phyloP scores from a whole-genome alignment of 1,139 yeast genomes.

The Debaryomycetaceae sp. region DNA sequence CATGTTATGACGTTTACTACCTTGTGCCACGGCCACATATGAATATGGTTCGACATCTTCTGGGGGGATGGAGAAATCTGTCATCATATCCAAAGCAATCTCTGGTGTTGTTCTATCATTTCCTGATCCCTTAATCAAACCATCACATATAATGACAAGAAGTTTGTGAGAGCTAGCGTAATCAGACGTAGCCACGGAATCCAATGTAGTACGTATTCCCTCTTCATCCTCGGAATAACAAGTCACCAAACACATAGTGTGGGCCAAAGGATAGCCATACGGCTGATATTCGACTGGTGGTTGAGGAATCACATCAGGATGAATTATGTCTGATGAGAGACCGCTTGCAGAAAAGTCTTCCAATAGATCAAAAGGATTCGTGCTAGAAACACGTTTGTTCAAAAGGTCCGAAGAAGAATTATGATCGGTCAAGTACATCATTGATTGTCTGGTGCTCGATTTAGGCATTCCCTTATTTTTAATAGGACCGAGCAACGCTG shows the following conservation, averaged over 20 bases:
- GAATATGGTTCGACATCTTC: conserved; percentile 78
- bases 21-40: conserved; percentile 93
- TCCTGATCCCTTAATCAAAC: conserved; percentile 90
- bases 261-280: conserved; percentile 82
- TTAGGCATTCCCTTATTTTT: conserved; percentile 13
- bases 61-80: conserved; percentile 66
- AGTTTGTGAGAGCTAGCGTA: conserved; percentile 93
- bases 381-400: conserved; percentile 28
- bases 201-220: conserved; percentile 83
- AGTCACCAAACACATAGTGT: conserved; percentile 78
- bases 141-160: conserved; percentile 84
- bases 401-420: conserved; percentile 37
- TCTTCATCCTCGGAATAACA: conserved; percentile 91
- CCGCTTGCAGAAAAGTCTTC: conserved; percentile 43
- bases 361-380: conserved; percentile 40
- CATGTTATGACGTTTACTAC: conserved; percentile 92
- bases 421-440: conserved; percentile 31
- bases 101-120: conserved; percentile 86
- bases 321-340: conserved; percentile 70
- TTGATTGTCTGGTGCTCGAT: conserved; percentile 17
- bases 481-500: conserved; percentile 33
- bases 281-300: conserved; percentile 91
- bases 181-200: conserved; percentile 88
- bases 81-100: conserved; percentile 81
- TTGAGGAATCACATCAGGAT: conserved; percentile 71